Evolutionary conservation across 352 stramenopile species (phyloP), one percentile per base, ranked within the genome.

Genomic region (Phytopythium aichiense): DNA sequence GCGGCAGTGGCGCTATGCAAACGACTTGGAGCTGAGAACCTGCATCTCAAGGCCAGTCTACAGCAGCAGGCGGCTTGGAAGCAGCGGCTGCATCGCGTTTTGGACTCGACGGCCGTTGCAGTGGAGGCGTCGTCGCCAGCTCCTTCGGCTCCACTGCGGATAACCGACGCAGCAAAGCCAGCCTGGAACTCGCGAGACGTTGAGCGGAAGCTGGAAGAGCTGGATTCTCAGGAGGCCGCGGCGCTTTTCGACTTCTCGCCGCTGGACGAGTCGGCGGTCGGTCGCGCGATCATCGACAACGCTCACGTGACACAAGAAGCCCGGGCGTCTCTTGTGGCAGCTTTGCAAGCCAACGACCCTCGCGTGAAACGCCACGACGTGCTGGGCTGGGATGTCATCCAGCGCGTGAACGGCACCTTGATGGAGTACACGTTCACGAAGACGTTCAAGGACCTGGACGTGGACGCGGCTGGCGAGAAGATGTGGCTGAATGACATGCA

Each of bases 381-480:
- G 51, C 35, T 45, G 16, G 74, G 74, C 4, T 80, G 72, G 74
- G 55, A 76, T 40, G 65, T 83, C 25, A 57, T 73, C 22, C 66
- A 75, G n/a, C 60, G 64, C 28, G 65, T 76, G 28, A 31, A 66
- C 0, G 72, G 61, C 9, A 66, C 63, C 40, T 64, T 76, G 43
- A 72, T 83, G 64, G 64, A 69, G 67, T 80, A 68, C 46, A 65
- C 67, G 18, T 83, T 77, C 35, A 68, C 66, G 13, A 83, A 83
- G 54, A 67, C 23, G 1, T 79, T 80, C 55, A 28, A 33, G 18
- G 65, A 61, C 0, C 48, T 75, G 8, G 70, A 74, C 37, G 72
- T 76, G 1, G 53, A 63, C 4, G 23, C 63, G 4, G 35, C 78
- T 30, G 71, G 76, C 66, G 57, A 71, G 31, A 76, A 76, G 58